Conservation (phyloP, 208 protist genomes). For the Acanthamoeba healyi region DNA sequence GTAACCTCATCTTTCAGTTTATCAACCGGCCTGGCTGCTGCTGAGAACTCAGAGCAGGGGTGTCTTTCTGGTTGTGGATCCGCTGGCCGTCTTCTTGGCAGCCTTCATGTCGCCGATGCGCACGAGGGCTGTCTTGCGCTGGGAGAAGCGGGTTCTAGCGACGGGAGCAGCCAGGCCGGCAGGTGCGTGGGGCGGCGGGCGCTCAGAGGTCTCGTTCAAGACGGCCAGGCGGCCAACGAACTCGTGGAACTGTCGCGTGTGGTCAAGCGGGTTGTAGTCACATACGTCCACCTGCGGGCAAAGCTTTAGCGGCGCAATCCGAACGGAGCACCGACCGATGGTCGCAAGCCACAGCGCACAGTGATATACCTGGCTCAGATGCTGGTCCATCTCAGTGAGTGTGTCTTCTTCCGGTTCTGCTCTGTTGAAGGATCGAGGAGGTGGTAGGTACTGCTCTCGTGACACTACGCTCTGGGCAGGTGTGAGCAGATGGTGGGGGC, state of each 20-base stretch:
- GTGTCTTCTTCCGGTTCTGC: background rate
- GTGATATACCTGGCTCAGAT: background rate
- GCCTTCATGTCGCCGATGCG: no score
- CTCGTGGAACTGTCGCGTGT: background rate
- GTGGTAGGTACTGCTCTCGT: constrained; percentile 8
- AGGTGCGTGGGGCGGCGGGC: no score
- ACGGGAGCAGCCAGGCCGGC: no score
- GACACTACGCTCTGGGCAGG: background rate
- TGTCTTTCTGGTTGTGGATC: no score
- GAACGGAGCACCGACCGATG: background rate
- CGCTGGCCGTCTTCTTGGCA: no score
- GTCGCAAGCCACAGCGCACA: background rate
- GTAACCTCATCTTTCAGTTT: background rate
- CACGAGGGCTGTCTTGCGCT: no score
- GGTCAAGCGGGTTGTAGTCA: constrained; percentile 13
- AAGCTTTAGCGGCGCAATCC: background rate
- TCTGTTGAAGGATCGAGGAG: no score
- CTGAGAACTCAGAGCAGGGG: no score
- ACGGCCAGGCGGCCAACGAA: background rate
- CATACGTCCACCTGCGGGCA: background rate
- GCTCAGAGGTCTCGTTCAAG: background rate
- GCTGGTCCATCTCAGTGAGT: background rate
- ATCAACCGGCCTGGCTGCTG: no score
- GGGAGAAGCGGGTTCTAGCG: no score
- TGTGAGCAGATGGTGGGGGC: background rate